These are phyloP conservation scores for Sporothrix schenckii DNA, from an alignment of 2,329 filamentous ascomycete genomes.

Conservation along the genomic window DNA sequence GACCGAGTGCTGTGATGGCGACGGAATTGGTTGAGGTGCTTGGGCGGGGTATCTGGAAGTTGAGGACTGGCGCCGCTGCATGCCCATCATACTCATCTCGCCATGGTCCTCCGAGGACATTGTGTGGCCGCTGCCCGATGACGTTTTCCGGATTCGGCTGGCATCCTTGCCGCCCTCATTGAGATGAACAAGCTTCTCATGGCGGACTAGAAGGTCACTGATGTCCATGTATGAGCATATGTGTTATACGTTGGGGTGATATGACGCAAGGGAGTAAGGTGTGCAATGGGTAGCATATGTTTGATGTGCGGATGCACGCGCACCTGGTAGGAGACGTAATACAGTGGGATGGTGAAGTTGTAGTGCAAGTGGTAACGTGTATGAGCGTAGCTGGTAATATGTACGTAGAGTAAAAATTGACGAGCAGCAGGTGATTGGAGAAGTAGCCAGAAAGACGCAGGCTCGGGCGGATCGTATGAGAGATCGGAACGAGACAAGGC, in stretches of 20 bases:
- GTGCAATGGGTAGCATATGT: background rate
- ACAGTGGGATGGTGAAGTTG: background rate
- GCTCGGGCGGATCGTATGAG: background rate
- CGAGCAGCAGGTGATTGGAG: background rate
- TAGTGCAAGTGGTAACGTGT: background rate
- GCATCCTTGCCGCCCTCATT: conserved; percentile 62
- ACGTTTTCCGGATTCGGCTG: conserved; percentile 56
- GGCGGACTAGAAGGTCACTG: conserved; percentile 64
- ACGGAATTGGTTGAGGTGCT: background rate
- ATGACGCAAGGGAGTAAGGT: background rate
- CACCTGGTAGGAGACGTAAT: background rate
- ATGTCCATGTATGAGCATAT: conserved; percentile 62
- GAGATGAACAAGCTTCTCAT: conserved; percentile 67
- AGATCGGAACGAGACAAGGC: background rate
- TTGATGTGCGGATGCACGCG: background rate
- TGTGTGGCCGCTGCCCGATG: conserved; percentile 51
- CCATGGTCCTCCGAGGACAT: conserved; percentile 52
- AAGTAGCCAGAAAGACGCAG: background rate
- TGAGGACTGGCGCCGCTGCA: conserved; percentile 44
- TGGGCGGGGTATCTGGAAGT: conserved; percentile 37
- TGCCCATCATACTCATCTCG: conserved; percentile 52
- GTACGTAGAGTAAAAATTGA: background rate
- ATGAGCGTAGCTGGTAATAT: conserved; percentile 4
- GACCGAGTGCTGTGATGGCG: conserved; percentile 16
- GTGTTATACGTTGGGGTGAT: conserved; percentile 37